These are phyloP conservation scores for Epichloe elymi DNA, from an alignment of 2,329 filamentous ascomycete species.

Conservation along the genomic window DNA sequence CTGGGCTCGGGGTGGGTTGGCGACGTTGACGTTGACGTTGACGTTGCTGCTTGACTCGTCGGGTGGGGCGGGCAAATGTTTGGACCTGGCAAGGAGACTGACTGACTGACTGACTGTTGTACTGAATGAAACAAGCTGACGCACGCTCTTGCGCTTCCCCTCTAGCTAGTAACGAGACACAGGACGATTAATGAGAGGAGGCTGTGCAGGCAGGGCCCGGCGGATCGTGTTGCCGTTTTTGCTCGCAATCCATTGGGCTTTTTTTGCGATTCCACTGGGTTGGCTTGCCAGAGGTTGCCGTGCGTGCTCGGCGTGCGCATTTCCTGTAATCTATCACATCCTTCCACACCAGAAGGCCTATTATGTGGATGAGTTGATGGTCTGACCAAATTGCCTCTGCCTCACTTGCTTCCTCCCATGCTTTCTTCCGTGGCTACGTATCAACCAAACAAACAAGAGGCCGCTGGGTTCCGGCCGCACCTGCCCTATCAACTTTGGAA, in stretches of 20 bases:
- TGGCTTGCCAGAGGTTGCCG: background rate
- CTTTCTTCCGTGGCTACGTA: background rate
- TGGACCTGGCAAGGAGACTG: background rate
- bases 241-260: too few relatives aligned
- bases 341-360: background rate
- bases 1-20: conserved; percentile 8
- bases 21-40: conserved; percentile 9
- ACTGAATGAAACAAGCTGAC: background rate
- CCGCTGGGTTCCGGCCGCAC: background rate
- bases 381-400: background rate
- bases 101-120: too few relatives aligned
- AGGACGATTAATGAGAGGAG: too few relatives aligned
- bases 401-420: background rate
- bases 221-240: background rate
- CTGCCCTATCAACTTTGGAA: background rate
- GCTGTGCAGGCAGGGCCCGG: background rate
- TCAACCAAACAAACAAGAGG: background rate
- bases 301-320: background rate
- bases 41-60: conserved; percentile 1
- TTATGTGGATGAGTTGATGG: background rate
- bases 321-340: background rate
- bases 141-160: background rate
- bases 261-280: background rate
- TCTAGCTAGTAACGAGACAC: background rate
- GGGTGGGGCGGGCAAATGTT: conserved; percentile 3